A percentile compares a stretch with the other conserved stretches of the same genome.
phyloP scores from a whole-genome alignment of 1,284 basidiomycete genomes.

The Apiotrichum veenhuisii region DNA sequence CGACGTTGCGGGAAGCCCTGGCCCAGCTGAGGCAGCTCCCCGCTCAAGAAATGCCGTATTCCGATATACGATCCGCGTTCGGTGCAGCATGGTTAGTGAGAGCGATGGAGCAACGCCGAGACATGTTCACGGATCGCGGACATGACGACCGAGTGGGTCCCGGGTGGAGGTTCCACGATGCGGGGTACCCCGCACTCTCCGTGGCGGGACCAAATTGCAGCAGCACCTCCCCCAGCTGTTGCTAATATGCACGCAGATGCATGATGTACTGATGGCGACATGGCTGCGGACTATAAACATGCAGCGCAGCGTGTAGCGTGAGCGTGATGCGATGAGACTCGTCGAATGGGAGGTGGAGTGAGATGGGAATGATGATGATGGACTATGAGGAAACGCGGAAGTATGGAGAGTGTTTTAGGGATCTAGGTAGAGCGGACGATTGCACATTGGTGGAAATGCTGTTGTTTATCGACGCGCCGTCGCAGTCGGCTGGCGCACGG shows the following conservation, averaged over 20 bases:
- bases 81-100: too few species aligned
- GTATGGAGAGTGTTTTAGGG: neutral
- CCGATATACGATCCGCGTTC: too few species aligned
- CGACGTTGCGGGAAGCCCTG: too few species aligned
- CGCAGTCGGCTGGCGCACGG: slow-evolving; percentile 22
- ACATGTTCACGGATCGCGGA: neutral
- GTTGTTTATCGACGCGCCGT: too few species aligned
- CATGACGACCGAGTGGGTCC: neutral
- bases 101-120: neutral
- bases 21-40: too few species aligned
- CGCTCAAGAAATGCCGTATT: too few species aligned
- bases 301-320: slow-evolving; percentile 1
- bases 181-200: too few species aligned
- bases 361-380: slow-evolving; percentile 5
- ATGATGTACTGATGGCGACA: slow-evolving; percentile 2
- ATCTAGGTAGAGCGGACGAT: slow-evolving; percentile 12
- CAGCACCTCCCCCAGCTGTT: neutral
- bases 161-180: too few species aligned
- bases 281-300: slow-evolving; percentile 7
- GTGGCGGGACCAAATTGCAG: too few species aligned
- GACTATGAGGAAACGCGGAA: neutral
- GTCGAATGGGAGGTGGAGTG: neutral
- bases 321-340: neutral
- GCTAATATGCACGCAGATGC: slow-evolving; percentile 1
- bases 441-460: too few species aligned